Evolutionary conservation across 2,329 filamentous ascomycete genomes (phyloP).

Genomic region (Colletotrichum plurivorum): DNA sequence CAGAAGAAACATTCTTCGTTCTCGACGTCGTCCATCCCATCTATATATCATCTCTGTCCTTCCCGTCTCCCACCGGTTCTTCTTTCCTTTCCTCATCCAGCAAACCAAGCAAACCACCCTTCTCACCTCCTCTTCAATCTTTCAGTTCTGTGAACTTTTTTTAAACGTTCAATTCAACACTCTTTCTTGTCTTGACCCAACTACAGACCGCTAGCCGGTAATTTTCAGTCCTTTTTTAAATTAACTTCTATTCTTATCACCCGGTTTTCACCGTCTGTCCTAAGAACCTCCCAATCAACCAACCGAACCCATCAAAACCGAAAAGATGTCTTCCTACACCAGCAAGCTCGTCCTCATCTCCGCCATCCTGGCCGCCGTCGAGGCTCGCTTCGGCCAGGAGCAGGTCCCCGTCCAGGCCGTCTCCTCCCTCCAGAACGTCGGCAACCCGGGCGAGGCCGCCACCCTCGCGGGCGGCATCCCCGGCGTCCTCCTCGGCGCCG

Average conservation of each 20-base stretch:
- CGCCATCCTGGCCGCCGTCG: slow-evolving; percentile 58
- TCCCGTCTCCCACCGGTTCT: slow-evolving; percentile 21
- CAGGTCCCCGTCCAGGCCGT: slow-evolving; percentile 70
- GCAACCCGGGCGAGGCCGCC: slow-evolving; percentile 71
- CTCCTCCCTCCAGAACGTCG: slow-evolving; percentile 66
- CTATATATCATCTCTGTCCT: slow-evolving; percentile 28
- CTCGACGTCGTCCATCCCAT: background rate
- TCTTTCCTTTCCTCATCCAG: slow-evolving; percentile 40
- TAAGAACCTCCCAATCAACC: background rate
- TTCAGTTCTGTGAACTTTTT: slow-evolving; percentile 57
- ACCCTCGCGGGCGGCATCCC: slow-evolving; percentile 75
- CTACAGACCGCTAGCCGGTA: slow-evolving; percentile 43
- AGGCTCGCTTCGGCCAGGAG: slow-evolving; percentile 76
- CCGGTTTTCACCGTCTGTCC: slow-evolving; percentile 1
- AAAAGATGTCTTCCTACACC: slow-evolving; percentile 57
- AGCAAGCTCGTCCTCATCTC: slow-evolving; percentile 59
- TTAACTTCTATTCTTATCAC: slow-evolving; percentile 29
- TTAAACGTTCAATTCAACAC: slow-evolving; percentile 45
- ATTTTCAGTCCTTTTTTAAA: slow-evolving; percentile 38
- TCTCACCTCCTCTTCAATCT: slow-evolving; percentile 48
- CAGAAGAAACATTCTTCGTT: slow-evolving; percentile 25
- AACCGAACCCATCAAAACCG: slow-evolving; percentile 6
- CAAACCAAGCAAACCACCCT: slow-evolving; percentile 42
- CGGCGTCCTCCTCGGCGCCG: slow-evolving; percentile 73
- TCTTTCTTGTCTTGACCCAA: slow-evolving; percentile 42